Evolutionary conservation across 2,329 filamentous ascomycete species (phyloP).

Genomic region (Aciculosporium take): DNA sequence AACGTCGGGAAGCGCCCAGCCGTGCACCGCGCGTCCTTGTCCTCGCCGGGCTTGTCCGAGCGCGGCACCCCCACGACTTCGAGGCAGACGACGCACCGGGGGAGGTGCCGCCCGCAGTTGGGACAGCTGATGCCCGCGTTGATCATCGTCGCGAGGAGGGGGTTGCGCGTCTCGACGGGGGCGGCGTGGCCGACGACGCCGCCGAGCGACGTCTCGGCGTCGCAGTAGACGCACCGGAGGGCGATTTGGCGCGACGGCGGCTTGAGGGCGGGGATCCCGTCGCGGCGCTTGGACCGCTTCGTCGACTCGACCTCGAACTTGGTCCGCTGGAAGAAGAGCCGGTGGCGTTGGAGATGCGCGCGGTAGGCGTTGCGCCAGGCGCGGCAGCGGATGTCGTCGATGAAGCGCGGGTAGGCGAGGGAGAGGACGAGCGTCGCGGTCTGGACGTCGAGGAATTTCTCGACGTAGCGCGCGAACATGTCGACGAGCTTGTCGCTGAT

Average conservation of each 20-base stretch:
- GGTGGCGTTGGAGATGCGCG: conserved; percentile 58
- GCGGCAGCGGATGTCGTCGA: conserved; percentile 60
- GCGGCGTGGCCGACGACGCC: conserved; percentile 11
- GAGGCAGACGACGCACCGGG: conserved; percentile 53
- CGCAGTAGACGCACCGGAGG: conserved; percentile 65
- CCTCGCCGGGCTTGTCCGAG: conserved; percentile 38
- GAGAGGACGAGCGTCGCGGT: conserved; percentile 63
- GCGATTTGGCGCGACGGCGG: conserved; percentile 56
- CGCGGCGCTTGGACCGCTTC: conserved; percentile 49
- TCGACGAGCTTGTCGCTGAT: conserved; percentile 60
- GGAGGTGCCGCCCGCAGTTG: conserved; percentile 51
- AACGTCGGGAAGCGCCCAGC: conserved; percentile 52
- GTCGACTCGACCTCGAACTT: conserved; percentile 69
- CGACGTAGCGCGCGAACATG: conserved; percentile 61
- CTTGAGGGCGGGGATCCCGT: conserved; percentile 47
- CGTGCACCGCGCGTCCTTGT: conserved; percentile 32
- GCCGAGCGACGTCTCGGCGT: conserved; percentile 40
- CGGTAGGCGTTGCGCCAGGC: conserved; percentile 62
- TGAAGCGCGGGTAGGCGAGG: conserved; percentile 60
- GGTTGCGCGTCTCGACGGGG: conserved; percentile 31
- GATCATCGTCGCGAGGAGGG: conserved; percentile 42
- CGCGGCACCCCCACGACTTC: conserved; percentile 51
- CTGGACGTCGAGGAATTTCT: conserved; percentile 64
- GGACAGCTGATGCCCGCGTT: conserved; percentile 50
- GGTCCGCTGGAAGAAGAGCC: conserved; percentile 57